These are phyloP conservation scores for Suhomyces anneliseae DNA, from an alignment of 1,139 yeast species.

Conservation along the genomic window DNA sequence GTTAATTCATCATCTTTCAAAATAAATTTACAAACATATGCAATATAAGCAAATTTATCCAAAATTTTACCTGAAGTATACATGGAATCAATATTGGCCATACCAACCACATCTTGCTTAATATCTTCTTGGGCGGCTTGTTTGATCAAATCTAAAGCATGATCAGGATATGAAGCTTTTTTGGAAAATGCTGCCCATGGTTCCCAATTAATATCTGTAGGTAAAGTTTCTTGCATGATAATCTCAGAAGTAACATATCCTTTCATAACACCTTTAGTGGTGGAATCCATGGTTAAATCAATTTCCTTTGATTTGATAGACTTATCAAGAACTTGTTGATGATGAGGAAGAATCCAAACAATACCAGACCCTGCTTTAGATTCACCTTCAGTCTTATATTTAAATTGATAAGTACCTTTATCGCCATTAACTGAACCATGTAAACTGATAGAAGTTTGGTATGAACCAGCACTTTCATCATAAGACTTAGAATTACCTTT, in stretches of 20 bases:
- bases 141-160: slow-evolving; percentile 39
- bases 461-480: slow-evolving; percentile 55
- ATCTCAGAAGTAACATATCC: slow-evolving; percentile 55
- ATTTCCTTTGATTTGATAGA: slow-evolving; percentile 24
- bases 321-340: slow-evolving; percentile 46
- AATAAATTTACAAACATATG: slow-evolving; percentile 60
- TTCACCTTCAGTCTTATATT: slow-evolving; percentile 29
- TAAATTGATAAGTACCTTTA: slow-evolving; percentile 30
- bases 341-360: slow-evolving; percentile 69
- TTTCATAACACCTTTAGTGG: slow-evolving; percentile 67
- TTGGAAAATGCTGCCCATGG: slow-evolving; percentile 55
- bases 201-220: slow-evolving; percentile 51
- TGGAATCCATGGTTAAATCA: slow-evolving; percentile 54
- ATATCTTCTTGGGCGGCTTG: slow-evolving; percentile 55
- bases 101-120: slow-evolving; percentile 52
- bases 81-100: slow-evolving; percentile 70
- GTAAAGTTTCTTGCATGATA: slow-evolving; percentile 51
- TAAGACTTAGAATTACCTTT: slow-evolving; percentile 44
- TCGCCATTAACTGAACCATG: slow-evolving; percentile 27
- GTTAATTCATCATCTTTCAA: slow-evolving; percentile 52
- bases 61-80: slow-evolving; percentile 73
- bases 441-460: slow-evolving; percentile 25
- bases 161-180: slow-evolving; percentile 32
- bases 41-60: slow-evolving; percentile 73
- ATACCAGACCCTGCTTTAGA: slow-evolving; percentile 34